A percentile compares a stretch with the other conserved stretches of the same genome.
These are phyloP conservation scores for Suillus paluster DNA, from an alignment of 768 basidiomycete genomes.

Conservation along the genomic window DNA sequence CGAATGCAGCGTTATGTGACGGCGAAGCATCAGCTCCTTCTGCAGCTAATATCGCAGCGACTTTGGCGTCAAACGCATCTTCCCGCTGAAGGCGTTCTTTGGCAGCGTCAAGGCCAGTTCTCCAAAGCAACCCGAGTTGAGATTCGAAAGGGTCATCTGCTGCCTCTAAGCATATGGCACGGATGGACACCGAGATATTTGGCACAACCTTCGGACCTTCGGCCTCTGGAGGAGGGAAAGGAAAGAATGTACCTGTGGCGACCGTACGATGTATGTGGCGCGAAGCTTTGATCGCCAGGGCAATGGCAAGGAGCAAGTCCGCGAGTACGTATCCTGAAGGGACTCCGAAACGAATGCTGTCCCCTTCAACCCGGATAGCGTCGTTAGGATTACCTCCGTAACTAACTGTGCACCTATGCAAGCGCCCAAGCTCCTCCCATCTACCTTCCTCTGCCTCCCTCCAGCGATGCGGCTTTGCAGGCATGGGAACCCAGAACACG, in stretches of 20 bases:
- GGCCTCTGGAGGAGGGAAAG: constrained; percentile 63
- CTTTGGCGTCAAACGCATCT: constrained; percentile 80
- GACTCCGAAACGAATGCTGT: constrained; percentile 75
- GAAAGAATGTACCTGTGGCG: constrained; percentile 50
- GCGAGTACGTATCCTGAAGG: constrained; percentile 79
- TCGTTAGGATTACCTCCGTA: constrained; percentile 34
- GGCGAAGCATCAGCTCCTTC: constrained; percentile 39
- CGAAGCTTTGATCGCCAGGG: constrained; percentile 69
- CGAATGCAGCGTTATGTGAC: constrained; percentile 40
- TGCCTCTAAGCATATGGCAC: constrained; percentile 73
- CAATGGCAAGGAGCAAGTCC: constrained; percentile 74
- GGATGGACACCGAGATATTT: constrained; percentile 58
- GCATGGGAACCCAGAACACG: constrained; percentile 63
- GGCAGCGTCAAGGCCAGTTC: constrained; percentile 73
- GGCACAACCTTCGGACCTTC: constrained; percentile 80
- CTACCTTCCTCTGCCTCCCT: constrained; percentile 41
- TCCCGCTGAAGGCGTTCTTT: constrained; percentile 73
- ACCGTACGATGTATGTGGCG: constrained; percentile 70
- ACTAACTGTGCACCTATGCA: constrained; percentile 56
- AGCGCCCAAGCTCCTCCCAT: constrained; percentile 77
- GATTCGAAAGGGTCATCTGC: constrained; percentile 87
- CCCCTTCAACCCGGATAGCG: constrained; percentile 58
- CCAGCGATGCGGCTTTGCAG: constrained; percentile 39
- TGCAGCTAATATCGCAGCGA: constrained; percentile 59
- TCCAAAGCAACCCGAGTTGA: constrained; percentile 73